Conservation (phyloP, 805 yeast species). For the Candida tammaniensis region DNA sequence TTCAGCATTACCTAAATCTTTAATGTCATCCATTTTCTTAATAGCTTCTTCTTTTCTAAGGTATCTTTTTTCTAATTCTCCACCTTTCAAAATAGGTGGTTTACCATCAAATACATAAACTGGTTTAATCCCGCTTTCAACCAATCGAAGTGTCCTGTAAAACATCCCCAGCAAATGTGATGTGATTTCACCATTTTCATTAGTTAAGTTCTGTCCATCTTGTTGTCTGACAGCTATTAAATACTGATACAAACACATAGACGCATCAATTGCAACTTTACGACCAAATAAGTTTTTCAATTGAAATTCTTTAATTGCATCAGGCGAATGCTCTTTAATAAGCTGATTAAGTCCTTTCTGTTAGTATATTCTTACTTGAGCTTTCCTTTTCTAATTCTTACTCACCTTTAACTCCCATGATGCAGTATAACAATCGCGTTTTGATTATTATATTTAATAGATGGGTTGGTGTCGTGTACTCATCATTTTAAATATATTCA, state of each 20-base stretch:
- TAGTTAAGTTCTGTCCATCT: constrained; percentile 91
- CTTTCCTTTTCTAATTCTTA: not conserved
- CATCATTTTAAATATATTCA: no score
- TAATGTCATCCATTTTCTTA: constrained; percentile 67
- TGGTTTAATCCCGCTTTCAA: constrained; percentile 93
- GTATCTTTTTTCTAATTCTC: constrained; percentile 84
- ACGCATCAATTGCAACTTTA: constrained; percentile 96
- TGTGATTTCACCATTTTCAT: constrained; percentile 84
- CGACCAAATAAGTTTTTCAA: constrained; percentile 87
- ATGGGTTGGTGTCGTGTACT: not conserved
- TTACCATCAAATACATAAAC: constrained; percentile 96
- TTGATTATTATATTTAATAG: not conserved
- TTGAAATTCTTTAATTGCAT: constrained; percentile 71
- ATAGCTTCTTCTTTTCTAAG: constrained; percentile 81
- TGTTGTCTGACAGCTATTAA: constrained; percentile 94
- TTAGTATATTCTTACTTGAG: constrained; percentile 13
- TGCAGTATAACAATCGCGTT: constrained; percentile 5
- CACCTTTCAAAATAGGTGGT: constrained; percentile 92
- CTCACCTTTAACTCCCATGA: constrained; percentile 31
- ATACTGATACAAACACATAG: constrained; percentile 96
- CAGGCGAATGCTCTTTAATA: constrained; percentile 86
- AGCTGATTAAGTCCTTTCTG: constrained; percentile 79
- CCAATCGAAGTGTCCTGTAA: constrained; percentile 85
- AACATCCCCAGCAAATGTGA: constrained; percentile 97
- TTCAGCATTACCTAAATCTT: constrained; percentile 77